These are phyloP conservation scores for Verticillium longisporum DNA, from an alignment of 2,329 filamentous ascomycete genomes.

Conservation along the genomic window DNA sequence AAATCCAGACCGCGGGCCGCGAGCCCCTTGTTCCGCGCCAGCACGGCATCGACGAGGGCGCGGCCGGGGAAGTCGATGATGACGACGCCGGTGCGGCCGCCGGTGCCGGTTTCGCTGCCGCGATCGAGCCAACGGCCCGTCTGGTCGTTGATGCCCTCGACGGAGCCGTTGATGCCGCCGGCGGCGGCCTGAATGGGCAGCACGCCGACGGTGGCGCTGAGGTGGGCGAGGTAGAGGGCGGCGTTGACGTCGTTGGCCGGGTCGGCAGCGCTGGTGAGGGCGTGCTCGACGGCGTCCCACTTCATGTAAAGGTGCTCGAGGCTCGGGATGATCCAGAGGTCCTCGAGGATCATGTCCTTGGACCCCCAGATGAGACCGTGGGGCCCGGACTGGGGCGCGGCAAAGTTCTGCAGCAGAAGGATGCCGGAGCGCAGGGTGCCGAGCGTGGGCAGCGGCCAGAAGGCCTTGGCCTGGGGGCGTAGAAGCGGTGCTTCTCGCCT, in stretches of 20 bases:
- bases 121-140: constrained; percentile 34
- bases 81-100: constrained; percentile 33
- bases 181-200: constrained; percentile 43
- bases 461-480: constrained; percentile 5
- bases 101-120: constrained; percentile 14
- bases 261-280: constrained; percentile 29
- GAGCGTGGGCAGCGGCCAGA: constrained; percentile 31
- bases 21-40: constrained; percentile 30
- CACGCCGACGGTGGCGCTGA: constrained; percentile 41
- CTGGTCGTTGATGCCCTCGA: constrained; percentile 42
- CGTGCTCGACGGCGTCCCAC: constrained; percentile 34
- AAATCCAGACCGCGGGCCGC: constrained; percentile 4
- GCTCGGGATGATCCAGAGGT: constrained; percentile 37
- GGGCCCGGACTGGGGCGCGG: constrained; percentile 12
- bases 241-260: constrained; percentile 23
- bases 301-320: constrained; percentile 36
- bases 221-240: constrained; percentile 35
- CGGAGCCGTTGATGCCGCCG: constrained; percentile 31
- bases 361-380: constrained; percentile 40
- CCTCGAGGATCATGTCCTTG: constrained; percentile 36
- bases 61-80: constrained; percentile 43
- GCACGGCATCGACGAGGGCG: constrained; percentile 31
- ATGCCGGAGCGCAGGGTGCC: constrained; percentile 37
- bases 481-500: constrained; percentile 28
- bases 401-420: constrained; percentile 41